A percentile compares a stretch with the other conserved stretches of the same genome.
Conservation (phyloP, 1,284 basidiomycete species). For the Ceratobasidium sp. region DNA sequence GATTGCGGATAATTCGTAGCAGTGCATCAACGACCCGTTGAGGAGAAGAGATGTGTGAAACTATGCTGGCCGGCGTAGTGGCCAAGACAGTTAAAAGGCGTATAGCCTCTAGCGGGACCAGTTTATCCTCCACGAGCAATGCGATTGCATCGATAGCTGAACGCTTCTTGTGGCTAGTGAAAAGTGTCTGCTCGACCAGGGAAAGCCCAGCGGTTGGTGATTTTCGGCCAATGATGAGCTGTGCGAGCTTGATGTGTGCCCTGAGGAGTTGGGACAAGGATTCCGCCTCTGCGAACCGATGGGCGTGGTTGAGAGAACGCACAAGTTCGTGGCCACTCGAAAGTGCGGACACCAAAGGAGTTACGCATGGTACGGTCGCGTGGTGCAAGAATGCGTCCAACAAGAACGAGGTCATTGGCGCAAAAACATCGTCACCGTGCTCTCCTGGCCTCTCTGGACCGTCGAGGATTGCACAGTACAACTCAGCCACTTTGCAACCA, state of each 20-base stretch:
- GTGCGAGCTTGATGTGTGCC: constrained; percentile 66
- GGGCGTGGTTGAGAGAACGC: constrained; percentile 63
- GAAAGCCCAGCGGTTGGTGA: constrained; percentile 58
- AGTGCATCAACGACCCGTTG: constrained; percentile 68
- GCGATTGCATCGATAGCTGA: constrained; percentile 70
- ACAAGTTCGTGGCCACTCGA: constrained; percentile 67
- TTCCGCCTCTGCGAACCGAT: constrained; percentile 71
- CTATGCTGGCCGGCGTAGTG: constrained; percentile 67
- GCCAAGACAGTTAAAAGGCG: constrained; percentile 69
- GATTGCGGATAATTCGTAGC: constrained; percentile 70
- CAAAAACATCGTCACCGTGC: constrained; percentile 25
- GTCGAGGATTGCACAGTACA: constrained; percentile 69
- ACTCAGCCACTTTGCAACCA: constrained; percentile 65
- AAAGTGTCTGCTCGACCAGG: constrained; percentile 75
- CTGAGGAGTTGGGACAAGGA: constrained; percentile 72
- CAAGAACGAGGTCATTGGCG: constrained; percentile 55
- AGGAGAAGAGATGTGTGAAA: constrained; percentile 73
- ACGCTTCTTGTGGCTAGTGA: constrained; percentile 62
- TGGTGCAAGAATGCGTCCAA: constrained; percentile 70
- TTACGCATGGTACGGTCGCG: constrained; percentile 75
- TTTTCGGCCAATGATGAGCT: constrained; percentile 68
- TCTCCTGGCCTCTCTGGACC: constrained; percentile 7
- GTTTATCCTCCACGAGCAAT: constrained; percentile 62
- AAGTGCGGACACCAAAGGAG: constrained; percentile 73
- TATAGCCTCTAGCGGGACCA: constrained; percentile 68